These are phyloP conservation scores for Tylopilus rubrobrunneus DNA, from an alignment of 768 basidiomycete genomes.

Conservation along the genomic window DNA sequence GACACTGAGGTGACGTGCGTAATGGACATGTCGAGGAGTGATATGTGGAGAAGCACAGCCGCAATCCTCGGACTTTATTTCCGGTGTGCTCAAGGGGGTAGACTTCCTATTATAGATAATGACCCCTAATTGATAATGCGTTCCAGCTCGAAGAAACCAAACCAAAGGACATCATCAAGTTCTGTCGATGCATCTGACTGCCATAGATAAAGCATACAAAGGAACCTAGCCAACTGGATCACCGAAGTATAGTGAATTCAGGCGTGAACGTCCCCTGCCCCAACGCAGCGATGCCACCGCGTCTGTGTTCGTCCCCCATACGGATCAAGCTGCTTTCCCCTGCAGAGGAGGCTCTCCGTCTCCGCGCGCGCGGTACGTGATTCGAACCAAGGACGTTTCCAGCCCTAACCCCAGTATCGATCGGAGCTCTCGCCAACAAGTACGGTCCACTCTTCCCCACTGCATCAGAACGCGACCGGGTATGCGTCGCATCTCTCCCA, in stretches of 20 bases:
- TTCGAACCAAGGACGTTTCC: conserved; percentile 1
- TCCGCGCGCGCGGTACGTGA: conserved; percentile 22
- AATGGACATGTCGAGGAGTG: conserved; percentile 49
- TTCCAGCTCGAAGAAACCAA: too few relatives aligned
- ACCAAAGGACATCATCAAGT: too few relatives aligned
- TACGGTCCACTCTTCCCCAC: conserved; percentile 15
- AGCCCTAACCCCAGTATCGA: not conserved
- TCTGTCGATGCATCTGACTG: not conserved
- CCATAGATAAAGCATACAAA: too few relatives aligned
- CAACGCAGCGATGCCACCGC: not conserved
- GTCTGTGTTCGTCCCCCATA: not conserved
- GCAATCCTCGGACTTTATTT: not conserved
- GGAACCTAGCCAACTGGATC: too few relatives aligned
- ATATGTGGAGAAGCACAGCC: not conserved
- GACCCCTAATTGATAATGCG: not conserved
- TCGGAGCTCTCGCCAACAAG: conserved; percentile 5
- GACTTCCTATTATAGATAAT: not conserved
- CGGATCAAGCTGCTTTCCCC: conserved; percentile 33
- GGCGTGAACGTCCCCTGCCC: not conserved
- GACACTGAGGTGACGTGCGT: conserved; percentile 60
- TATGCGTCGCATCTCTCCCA: conserved; percentile 6
- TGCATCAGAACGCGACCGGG: conserved; percentile 23
- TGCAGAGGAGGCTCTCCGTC: conserved; percentile 46
- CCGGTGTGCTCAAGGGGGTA: not conserved
- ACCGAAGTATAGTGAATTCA: too few relatives aligned